A percentile compares a stretch with the other conserved stretches of the same genome.
These are phyloP conservation scores for Gossypium longicalyx DNA, from an alignment of 345 rosid genomes.

Conservation along the genomic window DNA sequence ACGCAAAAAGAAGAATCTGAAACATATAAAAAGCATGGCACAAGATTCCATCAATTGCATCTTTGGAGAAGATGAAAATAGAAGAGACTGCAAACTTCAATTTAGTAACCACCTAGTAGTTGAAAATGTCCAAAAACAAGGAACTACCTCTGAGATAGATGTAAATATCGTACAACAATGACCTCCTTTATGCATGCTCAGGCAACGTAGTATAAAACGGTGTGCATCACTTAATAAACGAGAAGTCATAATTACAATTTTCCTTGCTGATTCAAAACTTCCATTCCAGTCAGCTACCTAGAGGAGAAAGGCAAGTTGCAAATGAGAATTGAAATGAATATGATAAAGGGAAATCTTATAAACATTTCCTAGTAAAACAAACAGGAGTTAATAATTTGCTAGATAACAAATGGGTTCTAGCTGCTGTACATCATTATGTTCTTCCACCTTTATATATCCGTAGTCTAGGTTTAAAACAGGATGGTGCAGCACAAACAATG, in stretches of 20 bases:
- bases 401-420: background rate
- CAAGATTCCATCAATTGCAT: constrained; percentile 9
- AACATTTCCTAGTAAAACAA: background rate
- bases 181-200: constrained; percentile 56
- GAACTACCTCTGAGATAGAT: constrained; percentile 82
- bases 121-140: constrained; percentile 9
- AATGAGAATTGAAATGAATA: constrained; percentile 15
- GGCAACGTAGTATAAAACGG: constrained; percentile 80
- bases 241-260: constrained; percentile 70
- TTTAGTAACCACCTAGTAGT: constrained; percentile 7
- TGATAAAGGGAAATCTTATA: background rate
- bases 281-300: constrained; percentile 81
- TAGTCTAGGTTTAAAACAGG: background rate
- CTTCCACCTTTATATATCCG: background rate
- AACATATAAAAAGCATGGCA: constrained; percentile 9
- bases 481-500: background rate
- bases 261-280: constrained; percentile 38
- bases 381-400: background rate
- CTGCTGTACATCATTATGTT: background rate
- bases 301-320: constrained; percentile 15
- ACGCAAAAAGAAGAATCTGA: background rate
- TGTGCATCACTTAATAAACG: constrained; percentile 85
- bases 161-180: constrained; percentile 56
- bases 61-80: background rate
- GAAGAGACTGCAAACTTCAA: constrained; percentile 7